Conservation (phyloP, 2,329 filamentous ascomycete species). For the Fusarium paranaense region DNA sequence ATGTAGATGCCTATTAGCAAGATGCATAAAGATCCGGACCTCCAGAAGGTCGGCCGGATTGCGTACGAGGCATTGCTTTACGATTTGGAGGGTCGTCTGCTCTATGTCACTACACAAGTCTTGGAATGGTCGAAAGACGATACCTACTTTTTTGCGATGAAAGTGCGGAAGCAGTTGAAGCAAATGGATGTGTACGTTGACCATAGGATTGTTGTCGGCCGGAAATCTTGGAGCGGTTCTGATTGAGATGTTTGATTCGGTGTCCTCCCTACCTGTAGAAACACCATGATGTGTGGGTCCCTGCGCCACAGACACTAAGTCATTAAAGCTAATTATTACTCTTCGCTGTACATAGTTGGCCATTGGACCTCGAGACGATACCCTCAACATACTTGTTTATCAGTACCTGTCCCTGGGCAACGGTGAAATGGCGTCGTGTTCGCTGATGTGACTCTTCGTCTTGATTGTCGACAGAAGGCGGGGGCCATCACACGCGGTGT, state of each 20-base stretch:
- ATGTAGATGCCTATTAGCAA: neutral
- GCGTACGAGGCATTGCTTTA: neutral
- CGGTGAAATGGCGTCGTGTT: too few species aligned
- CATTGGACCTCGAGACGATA: neutral
- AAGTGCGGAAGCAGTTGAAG: neutral
- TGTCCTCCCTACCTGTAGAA: neutral
- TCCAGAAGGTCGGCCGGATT: neutral
- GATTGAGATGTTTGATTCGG: neutral
- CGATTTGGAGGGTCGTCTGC: neutral
- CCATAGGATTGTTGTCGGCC: neutral
- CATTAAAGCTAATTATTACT: neutral
- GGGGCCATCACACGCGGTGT: too few species aligned
- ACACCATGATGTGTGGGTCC: neutral
- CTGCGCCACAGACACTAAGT: too few species aligned
- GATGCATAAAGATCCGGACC: neutral
- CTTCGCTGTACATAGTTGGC: neutral
- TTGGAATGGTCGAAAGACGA: neutral
- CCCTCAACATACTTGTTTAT: neutral
- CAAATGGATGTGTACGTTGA: neutral
- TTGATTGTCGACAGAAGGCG: too few species aligned
- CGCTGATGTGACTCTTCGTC: too few species aligned
- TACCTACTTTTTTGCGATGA: too few species aligned
- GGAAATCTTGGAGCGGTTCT: neutral
- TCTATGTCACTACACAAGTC: neutral
- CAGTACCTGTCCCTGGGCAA: too few species aligned